Conservation (phyloP, 306 rosid genomes). For the Albizia julibrissin region DNA sequence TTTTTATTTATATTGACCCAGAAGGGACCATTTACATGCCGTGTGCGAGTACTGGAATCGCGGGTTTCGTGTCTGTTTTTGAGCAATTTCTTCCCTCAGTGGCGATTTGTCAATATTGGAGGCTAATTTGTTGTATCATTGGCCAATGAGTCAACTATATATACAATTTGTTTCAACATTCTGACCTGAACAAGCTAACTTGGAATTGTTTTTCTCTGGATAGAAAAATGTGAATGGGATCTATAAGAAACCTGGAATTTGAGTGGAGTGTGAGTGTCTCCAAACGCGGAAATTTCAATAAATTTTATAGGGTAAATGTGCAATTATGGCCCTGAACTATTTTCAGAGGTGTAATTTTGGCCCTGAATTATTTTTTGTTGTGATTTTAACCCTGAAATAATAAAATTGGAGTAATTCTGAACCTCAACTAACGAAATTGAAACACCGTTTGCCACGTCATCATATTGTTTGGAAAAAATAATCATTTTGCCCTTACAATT, state of each 20-base stretch:
- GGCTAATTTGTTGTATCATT: neutral
- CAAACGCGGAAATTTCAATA: slow-evolving; percentile 23
- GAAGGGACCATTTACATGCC: slow-evolving; percentile 32
- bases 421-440: no score
- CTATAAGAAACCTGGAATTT: slow-evolving; percentile 10
- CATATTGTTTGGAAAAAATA: no score
- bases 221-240: neutral
- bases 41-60: neutral
- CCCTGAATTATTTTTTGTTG: no score
- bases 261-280: neutral
- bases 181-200: neutral
- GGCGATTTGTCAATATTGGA: slow-evolving; percentile 37
- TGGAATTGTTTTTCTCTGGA: neutral
- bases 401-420: no score
- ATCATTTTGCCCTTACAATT: no score
- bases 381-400: no score
- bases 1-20: neutral
- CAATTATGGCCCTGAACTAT: no score
- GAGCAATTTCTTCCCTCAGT: neutral
- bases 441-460: no score
- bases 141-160: neutral
- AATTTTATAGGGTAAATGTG: no score
- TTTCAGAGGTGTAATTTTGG: no score
- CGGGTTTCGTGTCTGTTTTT: slow-evolving; percentile 17
- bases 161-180: slow-evolving; percentile 20